A percentile compares a stretch with the other conserved stretches of the same genome.
These are phyloP conservation scores for Coelastrella sp. DNA, from an alignment of 139 green algal genomes.

Conservation along the genomic window DNA sequence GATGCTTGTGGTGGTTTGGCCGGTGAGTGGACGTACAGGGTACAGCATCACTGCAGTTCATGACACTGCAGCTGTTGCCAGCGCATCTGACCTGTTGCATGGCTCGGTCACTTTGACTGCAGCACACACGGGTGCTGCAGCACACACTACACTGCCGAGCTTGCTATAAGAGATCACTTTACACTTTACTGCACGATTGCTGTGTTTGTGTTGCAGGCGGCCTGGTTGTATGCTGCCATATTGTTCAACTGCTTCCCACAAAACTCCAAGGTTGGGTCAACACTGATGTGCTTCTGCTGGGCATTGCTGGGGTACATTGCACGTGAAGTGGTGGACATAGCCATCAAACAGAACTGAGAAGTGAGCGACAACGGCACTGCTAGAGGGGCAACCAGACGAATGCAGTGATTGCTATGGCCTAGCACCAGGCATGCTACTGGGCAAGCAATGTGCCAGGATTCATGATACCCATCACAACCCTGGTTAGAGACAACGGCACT, in stretches of 20 bases:
- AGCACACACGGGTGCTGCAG: background rate
- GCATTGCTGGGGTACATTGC: conserved; percentile 28
- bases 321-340: background rate
- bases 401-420: too few relatives aligned
- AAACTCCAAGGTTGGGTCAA: background rate
- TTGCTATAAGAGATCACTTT: background rate
- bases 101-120: background rate
- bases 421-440: too few relatives aligned
- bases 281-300: conserved; percentile 22
- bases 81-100: background rate
- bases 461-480: too few relatives aligned
- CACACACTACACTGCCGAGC: background rate
- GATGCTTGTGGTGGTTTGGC: conserved; percentile 36
- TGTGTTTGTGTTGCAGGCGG: background rate
- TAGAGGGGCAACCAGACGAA: background rate
- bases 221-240: background rate
- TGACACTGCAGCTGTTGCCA: background rate
- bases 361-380: background rate
- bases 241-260: conserved; percentile 20
- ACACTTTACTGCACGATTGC: background rate
- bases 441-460: too few relatives aligned
- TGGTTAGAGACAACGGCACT: too few relatives aligned
- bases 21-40: background rate
- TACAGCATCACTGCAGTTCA: background rate
- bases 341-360: background rate